Evolutionary conservation across 345 rosid genomes (phyloP).

Genomic region (Corymbia maculata): DNA sequence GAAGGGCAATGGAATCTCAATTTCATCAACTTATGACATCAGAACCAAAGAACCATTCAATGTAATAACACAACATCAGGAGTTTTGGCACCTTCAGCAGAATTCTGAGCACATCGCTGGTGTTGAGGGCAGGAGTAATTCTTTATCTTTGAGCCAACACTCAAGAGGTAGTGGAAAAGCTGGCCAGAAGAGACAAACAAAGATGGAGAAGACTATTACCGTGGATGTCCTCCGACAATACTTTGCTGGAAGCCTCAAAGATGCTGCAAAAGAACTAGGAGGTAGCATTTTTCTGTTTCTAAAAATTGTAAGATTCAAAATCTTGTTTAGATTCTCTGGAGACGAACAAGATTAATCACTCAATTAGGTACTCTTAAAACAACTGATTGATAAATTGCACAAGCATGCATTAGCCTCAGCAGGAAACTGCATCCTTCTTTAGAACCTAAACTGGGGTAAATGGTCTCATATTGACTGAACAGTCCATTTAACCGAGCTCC

Average conservation of each 20-base stretch:
- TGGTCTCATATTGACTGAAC: background rate
- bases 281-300: conserved; percentile 4
- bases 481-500: background rate
- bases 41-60: conserved; percentile 53
- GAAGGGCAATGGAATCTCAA: conserved; percentile 48
- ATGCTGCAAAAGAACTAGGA: conserved; percentile 31
- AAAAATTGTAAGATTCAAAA: background rate
- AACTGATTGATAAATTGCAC: background rate
- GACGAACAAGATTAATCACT: background rate
- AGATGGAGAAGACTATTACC: conserved; percentile 20
- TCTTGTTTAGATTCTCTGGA: background rate
- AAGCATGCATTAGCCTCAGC: background rate
- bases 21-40: conserved; percentile 40
- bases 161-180: conserved; percentile 2
- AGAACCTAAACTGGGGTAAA: background rate
- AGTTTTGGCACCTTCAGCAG: conserved; percentile 12
- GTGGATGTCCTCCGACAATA: conserved; percentile 27
- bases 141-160: background rate
- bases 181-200: conserved; percentile 11
- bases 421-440: background rate
- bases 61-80: conserved; percentile 18
- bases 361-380: background rate
- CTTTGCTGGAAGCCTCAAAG: conserved; percentile 37
- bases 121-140: conserved; percentile 6
- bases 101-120: conserved; percentile 18